Percentiles rank a stretch among this genome's conserved stretches.
Conservation (phyloP, 176 grass and related monocot genomes). For the Musa itinerans region DNA sequence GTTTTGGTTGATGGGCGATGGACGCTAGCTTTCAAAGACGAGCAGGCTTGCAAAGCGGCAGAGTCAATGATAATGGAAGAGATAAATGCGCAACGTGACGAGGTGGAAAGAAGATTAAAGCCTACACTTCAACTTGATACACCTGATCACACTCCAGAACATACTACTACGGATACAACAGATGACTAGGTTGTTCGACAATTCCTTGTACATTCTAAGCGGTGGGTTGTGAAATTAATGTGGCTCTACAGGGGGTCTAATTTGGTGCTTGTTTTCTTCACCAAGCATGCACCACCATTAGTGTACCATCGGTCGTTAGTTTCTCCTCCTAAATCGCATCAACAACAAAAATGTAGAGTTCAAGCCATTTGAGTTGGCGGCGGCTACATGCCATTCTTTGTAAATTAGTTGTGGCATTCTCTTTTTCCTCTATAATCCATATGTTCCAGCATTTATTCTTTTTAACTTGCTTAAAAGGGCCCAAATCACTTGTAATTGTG, state of each 20-base stretch:
- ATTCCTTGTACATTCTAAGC: conserved; percentile 1
- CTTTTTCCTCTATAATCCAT: conserved; percentile 42
- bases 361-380: conserved; percentile 25
- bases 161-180: background rate
- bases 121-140: conserved; percentile 48
- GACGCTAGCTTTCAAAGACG: conserved; percentile 83
- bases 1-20: conserved; percentile 90
- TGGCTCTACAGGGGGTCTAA: background rate
- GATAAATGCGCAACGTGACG: conserved; percentile 47
- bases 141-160: background rate
- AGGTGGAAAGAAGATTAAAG: conserved; percentile 48
- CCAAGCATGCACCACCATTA: conserved; percentile 4
- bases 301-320: conserved; percentile 40
- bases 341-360: conserved; percentile 45
- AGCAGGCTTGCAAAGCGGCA: conserved; percentile 62
- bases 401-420: conserved; percentile 49
- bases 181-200: background rate
- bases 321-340: conserved; percentile 14
- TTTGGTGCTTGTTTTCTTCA: conserved; percentile 8
- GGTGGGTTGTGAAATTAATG: background rate
- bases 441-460: conserved; percentile 53
- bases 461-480: conserved; percentile 42
- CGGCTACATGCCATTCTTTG: conserved; percentile 67
- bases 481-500: conserved; percentile 26
- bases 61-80: conserved; percentile 58